Evolutionary conservation across 306 rosid species (phyloP), one percentile per base, ranked within the genome.

Genomic region (Erythrophleum fordii): DNA sequence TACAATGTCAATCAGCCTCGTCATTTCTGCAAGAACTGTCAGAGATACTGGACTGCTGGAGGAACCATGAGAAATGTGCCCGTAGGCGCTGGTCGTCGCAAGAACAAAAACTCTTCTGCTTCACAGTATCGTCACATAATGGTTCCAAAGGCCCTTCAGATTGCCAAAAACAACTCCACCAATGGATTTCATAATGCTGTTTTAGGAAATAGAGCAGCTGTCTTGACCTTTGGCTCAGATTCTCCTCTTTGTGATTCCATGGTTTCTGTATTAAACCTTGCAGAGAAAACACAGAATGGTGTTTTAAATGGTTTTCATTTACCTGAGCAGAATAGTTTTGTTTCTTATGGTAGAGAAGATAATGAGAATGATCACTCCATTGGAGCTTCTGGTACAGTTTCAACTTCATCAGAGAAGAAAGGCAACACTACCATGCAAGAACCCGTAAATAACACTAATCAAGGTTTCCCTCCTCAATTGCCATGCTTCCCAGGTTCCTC

Each of bases 1-100:
- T 95, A 95, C 91, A 95, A 93, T n/a, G 96, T 93, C 74, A 93
- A 88, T 60, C 99, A 95, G 84, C 99, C 99, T 5, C 99, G 99
- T 18, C 94, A 95, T 81, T 95, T 95, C 83, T 95, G 99, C 84
- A 95, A 93, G 86, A 91, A 89, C 83, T 95, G 99, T 73, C 99
- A 93, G 79, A 87, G 99, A 83, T 95, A 95, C 66, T 95, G 99
- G 99, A 95, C 99, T 5, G 97, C 95, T 2, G 99, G 99, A 61
- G 99, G 99, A 48, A 93, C 94, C 34, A 95, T 91, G 93, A 89
- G 99, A 79, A 93, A 92, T 60, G 96, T 95, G 26, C 98, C 97
- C 0, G 94, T 91, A 8, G 99, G 98, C 0, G 97, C 99, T 25
- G 99, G 99, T 52, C 98, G 98, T 12, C 90, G 99, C 22, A 95